Percentiles rank a stretch among this genome's conserved stretches.
These are phyloP conservation scores for Cryomyces antarcticus DNA, from an alignment of 495 filamentous ascomycete species.

Conservation along the genomic window DNA sequence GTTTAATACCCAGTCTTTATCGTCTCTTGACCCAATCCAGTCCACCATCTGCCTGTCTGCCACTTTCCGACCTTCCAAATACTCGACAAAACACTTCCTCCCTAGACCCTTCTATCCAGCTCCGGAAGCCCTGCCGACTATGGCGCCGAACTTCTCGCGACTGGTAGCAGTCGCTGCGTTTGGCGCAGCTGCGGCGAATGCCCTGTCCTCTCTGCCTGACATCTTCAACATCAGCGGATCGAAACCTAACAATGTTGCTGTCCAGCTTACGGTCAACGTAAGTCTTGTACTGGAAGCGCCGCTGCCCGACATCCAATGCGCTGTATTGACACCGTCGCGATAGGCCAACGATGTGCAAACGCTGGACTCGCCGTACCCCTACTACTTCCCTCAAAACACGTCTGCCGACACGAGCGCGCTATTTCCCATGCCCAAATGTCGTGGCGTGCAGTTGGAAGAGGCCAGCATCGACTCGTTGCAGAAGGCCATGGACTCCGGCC, in stretches of 20 bases:
- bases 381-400: slow-evolving; percentile 23
- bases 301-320: neutral
- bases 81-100: too few species aligned
- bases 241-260: neutral
- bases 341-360: neutral
- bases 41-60: too few species aligned
- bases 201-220: neutral
- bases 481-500: slow-evolving; percentile 18
- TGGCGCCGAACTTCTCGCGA: neutral
- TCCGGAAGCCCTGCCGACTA: too few species aligned
- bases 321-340: neutral
- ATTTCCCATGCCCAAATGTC: slow-evolving; percentile 41
- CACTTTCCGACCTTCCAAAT: too few species aligned
- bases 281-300: neutral
- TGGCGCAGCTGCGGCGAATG: neutral
- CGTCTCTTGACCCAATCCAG: too few species aligned
- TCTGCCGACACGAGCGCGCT: slow-evolving; percentile 14
- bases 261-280: neutral
- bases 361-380: slow-evolving; percentile 17
- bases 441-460: slow-evolving; percentile 42
- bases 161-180: neutral
- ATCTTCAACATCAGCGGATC: neutral
- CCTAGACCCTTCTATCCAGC: too few species aligned
- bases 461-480: slow-evolving; percentile 37
- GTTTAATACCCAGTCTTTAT: too few species aligned